phyloP scores from a whole-genome alignment of 805 yeast species.

The Blastobotrys chiropterorum region DNA sequence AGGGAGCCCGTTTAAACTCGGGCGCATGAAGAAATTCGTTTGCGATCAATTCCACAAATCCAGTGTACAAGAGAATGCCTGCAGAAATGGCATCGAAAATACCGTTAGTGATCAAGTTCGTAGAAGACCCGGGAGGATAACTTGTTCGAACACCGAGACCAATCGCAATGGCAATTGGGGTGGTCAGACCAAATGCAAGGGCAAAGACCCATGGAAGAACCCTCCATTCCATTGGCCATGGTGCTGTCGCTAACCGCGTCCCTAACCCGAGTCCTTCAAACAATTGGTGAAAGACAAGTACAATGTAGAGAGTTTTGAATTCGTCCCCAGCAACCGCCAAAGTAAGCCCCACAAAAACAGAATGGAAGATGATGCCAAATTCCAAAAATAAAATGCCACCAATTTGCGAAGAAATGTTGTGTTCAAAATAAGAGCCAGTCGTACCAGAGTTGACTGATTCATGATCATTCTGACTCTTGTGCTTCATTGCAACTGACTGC shows the following conservation, averaged over 20 bases:
- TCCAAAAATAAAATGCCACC: conserved; percentile 56
- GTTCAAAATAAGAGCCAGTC: not conserved
- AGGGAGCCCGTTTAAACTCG: conserved; percentile 19
- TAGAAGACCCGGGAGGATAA: conserved; percentile 46
- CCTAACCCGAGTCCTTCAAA: conserved; percentile 87
- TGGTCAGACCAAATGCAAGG: conserved; percentile 48
- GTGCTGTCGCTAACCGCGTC: conserved; percentile 60
- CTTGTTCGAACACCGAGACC: conserved; percentile 69
- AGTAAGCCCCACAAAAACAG: conserved; percentile 73
- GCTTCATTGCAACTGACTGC: not conserved
- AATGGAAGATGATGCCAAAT: conserved; percentile 78
- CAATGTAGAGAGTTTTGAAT: conserved; percentile 64
- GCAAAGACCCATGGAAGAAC: conserved; percentile 50
- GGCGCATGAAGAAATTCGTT: conserved; percentile 56
- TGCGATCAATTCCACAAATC: conserved; percentile 74
- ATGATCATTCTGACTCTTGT: not conserved
- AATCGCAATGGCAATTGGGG: conserved; percentile 72
- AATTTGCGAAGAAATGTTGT: conserved; percentile 25
- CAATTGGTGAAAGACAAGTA: conserved; percentile 49
- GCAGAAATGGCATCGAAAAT: conserved; percentile 69
- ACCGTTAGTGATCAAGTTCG: conserved; percentile 61
- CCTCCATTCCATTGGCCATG: conserved; percentile 43
- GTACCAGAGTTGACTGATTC: not conserved
- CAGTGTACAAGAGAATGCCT: conserved; percentile 72
- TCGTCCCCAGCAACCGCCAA: conserved; percentile 75